Conservation (phyloP, 257 asterid species). For the Agastache rugosa region DNA sequence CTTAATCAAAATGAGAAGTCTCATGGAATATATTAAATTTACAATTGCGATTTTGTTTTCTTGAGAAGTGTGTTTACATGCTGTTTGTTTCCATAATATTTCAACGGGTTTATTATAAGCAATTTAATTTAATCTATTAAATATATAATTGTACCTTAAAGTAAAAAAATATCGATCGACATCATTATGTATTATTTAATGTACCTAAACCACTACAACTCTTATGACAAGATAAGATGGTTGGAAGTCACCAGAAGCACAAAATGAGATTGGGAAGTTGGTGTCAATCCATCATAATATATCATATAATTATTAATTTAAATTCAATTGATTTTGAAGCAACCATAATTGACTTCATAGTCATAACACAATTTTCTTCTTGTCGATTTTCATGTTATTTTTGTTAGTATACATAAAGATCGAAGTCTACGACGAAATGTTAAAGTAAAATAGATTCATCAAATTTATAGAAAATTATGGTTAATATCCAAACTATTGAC, state of each 20-base stretch:
- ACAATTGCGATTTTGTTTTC: background rate
- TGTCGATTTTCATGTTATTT: background rate
- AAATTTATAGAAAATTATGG: too few relatives aligned
- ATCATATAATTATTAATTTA: too few relatives aligned
- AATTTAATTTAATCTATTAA: background rate
- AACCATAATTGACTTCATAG: background rate
- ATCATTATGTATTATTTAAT: background rate
- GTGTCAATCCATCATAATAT: background rate
- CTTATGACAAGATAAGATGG: background rate
- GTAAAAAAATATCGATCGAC: background rate
- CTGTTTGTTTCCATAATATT: background rate
- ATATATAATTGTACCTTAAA: background rate
- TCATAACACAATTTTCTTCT: too few relatives aligned
- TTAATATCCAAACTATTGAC: too few relatives aligned
- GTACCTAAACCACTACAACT: background rate
- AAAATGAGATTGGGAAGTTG: background rate
- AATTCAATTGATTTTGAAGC: background rate
- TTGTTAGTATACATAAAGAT: too few relatives aligned
- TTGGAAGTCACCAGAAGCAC: slow-evolving; percentile 13
- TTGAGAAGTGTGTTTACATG: background rate
- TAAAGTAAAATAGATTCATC: too few relatives aligned
- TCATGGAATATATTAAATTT: background rate
- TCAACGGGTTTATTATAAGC: background rate
- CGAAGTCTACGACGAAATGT: too few relatives aligned
- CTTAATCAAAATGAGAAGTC: background rate